Conservation (phyloP, 2,329 filamentous ascomycete genomes). For the Fusarium proliferatum region DNA sequence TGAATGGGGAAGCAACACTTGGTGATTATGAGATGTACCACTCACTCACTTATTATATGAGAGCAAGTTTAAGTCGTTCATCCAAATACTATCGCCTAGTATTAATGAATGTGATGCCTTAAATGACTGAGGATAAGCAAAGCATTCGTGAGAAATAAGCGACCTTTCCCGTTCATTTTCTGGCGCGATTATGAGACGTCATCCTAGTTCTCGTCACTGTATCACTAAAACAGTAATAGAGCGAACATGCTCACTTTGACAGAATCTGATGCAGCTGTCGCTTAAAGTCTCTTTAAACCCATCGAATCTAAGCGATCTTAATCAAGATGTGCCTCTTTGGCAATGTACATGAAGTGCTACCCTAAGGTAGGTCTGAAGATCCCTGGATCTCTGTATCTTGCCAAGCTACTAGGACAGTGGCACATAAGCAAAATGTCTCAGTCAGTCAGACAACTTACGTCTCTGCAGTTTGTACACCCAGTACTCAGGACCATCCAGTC, state of each 20-base stretch:
- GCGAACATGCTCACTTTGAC: no score
- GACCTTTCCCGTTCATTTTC: background rate
- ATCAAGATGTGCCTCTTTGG: background rate
- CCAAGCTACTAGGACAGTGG: background rate
- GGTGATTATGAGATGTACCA: no score
- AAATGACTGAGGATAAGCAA: background rate
- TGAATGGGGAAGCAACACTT: background rate
- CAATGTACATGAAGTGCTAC: background rate
- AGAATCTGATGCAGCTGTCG: background rate
- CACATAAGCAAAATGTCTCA: background rate
- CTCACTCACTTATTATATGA: background rate
- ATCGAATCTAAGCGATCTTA: rapidly evolving
- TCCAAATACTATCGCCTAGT: no score
- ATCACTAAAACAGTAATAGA: background rate
- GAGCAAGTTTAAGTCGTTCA: no score
- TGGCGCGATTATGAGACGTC: rapidly evolving
- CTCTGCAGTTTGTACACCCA: no score
- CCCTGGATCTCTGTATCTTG: background rate
- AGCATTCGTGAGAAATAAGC: no score
- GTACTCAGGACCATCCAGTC: background rate
- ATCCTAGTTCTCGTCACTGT: background rate
- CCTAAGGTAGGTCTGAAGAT: background rate
- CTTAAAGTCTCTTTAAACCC: rapidly evolving
- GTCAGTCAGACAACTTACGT: background rate
- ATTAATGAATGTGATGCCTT: rapidly evolving